Percentiles rank a stretch among this genome's conserved stretches.
Evolutionary conservation across 2,329 filamentous ascomycete genomes (phyloP).

Genomic region (Massarina eburnea): DNA sequence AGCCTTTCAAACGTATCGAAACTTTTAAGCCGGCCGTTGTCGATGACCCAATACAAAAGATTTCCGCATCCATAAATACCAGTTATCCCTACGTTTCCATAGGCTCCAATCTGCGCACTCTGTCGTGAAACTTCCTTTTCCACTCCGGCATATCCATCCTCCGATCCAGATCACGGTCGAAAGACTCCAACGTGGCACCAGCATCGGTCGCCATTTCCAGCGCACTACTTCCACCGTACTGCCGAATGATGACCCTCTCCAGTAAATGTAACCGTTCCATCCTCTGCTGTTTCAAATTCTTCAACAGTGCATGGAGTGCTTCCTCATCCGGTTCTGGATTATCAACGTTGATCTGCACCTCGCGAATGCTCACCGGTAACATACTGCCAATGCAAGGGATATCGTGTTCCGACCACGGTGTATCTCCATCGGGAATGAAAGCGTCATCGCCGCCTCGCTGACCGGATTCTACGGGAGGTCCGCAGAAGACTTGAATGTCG

Average conservation of each 20-base stretch:
- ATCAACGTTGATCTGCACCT: conserved; percentile 35
- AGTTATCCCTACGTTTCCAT: not conserved
- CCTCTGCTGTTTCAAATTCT: conserved; percentile 30
- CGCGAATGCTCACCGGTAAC: conserved; percentile 31
- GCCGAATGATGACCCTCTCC: conserved; percentile 25
- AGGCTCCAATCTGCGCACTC: conserved; percentile 7
- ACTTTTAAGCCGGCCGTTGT: too few relatives aligned
- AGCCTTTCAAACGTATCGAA: too few relatives aligned
- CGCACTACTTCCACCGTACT: conserved; percentile 24
- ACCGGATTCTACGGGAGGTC: conserved; percentile 37
- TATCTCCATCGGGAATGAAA: conserved; percentile 19
- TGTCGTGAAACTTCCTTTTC: conserved; percentile 32
- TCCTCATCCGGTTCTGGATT: conserved; percentile 23
- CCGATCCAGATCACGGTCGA: conserved; percentile 14
- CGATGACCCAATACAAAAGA: too few relatives aligned
- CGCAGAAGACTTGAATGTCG: conserved; percentile 34
- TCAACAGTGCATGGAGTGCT: conserved; percentile 27
- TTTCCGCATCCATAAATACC: not conserved
- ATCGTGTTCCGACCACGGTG: conserved; percentile 28
- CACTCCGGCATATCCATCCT: conserved; percentile 35
- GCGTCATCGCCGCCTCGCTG: conserved; percentile 26
- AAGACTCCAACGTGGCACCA: conserved; percentile 23
- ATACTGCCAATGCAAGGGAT: conserved; percentile 40
- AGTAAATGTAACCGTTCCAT: conserved; percentile 19
- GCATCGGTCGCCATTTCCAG: conserved; percentile 16